phyloP scores from a whole-genome alignment of 1,284 basidiomycete genomes.

The Puccinia horiana region DNA sequence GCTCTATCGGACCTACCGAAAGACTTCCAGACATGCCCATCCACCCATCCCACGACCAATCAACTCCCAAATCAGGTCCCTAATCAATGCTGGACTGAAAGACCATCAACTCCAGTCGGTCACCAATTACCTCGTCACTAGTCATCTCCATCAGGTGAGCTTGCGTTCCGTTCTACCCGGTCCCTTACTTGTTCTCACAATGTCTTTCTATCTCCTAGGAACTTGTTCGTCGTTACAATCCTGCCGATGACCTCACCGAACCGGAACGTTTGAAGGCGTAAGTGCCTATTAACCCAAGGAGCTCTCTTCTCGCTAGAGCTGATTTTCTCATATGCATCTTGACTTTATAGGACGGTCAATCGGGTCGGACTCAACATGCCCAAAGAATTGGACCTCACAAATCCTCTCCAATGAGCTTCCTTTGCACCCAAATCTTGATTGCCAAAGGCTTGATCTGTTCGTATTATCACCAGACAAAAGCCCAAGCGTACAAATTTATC shows the following conservation, averaged over 20 bases:
- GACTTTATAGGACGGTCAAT: slow-evolving; percentile 31
- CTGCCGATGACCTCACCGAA: slow-evolving; percentile 36
- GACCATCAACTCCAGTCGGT: slow-evolving; percentile 9
- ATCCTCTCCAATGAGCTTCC: not conserved
- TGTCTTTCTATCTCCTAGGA: not conserved
- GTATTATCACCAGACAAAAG: not conserved
- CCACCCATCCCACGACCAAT: slow-evolving; percentile 21
- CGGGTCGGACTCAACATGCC: slow-evolving; percentile 47
- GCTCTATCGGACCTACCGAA: slow-evolving; percentile 31
- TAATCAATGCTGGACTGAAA: not conserved
- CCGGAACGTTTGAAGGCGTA: slow-evolving; percentile 45
- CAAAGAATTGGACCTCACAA: slow-evolving; percentile 2
- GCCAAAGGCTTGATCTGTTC: not conserved
- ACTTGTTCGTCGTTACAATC: slow-evolving; percentile 45
- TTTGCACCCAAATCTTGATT: not conserved
- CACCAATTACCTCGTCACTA: slow-evolving; percentile 10
- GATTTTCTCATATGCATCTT: not conserved
- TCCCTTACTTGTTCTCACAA: not conserved
- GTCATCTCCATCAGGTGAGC: slow-evolving; percentile 30
- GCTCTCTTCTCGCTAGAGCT: not conserved
- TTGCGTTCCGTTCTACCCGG: not conserved
- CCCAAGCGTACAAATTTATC: too few species aligned
- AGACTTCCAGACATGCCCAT: slow-evolving; percentile 14
- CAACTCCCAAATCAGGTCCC: slow-evolving; percentile 13
- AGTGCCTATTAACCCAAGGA: not conserved